A percentile compares a stretch with the other conserved stretches of the same genome.
Conservation (phyloP, 2,329 filamentous ascomycete genomes). For the Anthostomella pinea region DNA sequence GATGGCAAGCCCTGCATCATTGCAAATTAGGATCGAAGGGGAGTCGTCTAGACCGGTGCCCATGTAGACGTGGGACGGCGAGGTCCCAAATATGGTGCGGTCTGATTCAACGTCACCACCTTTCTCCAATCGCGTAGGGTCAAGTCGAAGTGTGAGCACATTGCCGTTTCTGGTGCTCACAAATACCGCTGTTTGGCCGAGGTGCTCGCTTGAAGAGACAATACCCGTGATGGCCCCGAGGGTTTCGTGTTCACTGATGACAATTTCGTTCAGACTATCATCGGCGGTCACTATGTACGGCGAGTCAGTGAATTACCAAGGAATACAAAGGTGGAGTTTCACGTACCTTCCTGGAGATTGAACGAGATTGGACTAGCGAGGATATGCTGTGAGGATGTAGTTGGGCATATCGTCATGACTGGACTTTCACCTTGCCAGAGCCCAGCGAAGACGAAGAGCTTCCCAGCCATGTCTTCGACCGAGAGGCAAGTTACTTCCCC, state of each 20-base stretch:
- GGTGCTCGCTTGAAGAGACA: conserved; percentile 30
- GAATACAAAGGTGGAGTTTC: neutral
- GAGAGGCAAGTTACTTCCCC: conserved; percentile 51
- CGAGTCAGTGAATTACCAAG: too few relatives aligned
- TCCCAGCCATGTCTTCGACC: conserved; percentile 14
- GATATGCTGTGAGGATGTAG: conserved; percentile 3
- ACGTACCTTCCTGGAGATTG: conserved; percentile 15
- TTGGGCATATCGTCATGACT: conserved; percentile 20
- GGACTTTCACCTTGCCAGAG: conserved; percentile 18
- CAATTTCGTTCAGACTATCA: neutral
- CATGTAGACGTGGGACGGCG: conserved; percentile 25
- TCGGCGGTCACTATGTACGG: conserved; percentile 1
- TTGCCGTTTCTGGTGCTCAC: conserved; percentile 53
- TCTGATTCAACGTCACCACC: conserved; percentile 10
- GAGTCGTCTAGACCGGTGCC: conserved; percentile 40
- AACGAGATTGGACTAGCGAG: conserved; percentile 7
- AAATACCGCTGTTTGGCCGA: conserved; percentile 33
- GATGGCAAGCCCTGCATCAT: conserved; percentile 26
- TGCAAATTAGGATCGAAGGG: conserved; percentile 41
- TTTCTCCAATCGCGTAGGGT: conserved; percentile 13
- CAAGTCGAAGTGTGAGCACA: conserved; percentile 39
- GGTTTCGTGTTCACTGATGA: conserved; percentile 6
- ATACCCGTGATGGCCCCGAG: conserved; percentile 48
- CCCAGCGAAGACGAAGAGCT: conserved; percentile 22
- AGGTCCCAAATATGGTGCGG: conserved; percentile 25